Conservation (phyloP, 768 basidiomycete genomes). For the Termitomyces sp. region DNA sequence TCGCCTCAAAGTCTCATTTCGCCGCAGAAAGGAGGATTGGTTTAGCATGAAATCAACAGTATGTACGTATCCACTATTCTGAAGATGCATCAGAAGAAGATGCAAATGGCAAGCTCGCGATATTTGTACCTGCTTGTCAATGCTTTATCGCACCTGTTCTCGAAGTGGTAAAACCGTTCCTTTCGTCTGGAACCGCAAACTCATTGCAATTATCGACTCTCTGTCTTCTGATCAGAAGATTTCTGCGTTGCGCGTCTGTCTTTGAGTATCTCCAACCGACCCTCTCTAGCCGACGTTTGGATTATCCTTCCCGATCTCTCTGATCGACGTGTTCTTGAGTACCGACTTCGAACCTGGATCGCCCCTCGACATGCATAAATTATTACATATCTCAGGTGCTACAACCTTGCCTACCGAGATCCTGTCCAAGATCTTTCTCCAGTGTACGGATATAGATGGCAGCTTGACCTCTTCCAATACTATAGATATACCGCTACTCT, state of each 20-base stretch:
- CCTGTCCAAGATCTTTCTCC: constrained; percentile 37
- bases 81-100: no score
- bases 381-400: constrained; percentile 1
- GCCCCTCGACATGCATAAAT: constrained; percentile 6
- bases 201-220: background rate
- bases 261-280: background rate
- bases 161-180: constrained; percentile 16
- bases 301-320: constrained; percentile 7
- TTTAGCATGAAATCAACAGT: no score
- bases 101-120: no score
- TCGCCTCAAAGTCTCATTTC: background rate
- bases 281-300: background rate
- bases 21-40: background rate
- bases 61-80: no score
- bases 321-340: constrained; percentile 11
- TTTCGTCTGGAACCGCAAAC: constrained; percentile 10
- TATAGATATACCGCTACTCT: constrained; percentile 31
- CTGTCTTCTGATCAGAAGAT: constrained; percentile 13
- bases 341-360: background rate
- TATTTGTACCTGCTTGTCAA: background rate
- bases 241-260: constrained; percentile 3
- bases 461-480: constrained; percentile 29
- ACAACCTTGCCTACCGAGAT: constrained; percentile 30
- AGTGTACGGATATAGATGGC: constrained; percentile 27
- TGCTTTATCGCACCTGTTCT: constrained; percentile 10